Percentiles rank a stretch among this genome's conserved stretches.
These are phyloP conservation scores for Centaurea solstitialis DNA, from an alignment of 129 eudicot genomes.

Conservation along the genomic window DNA sequence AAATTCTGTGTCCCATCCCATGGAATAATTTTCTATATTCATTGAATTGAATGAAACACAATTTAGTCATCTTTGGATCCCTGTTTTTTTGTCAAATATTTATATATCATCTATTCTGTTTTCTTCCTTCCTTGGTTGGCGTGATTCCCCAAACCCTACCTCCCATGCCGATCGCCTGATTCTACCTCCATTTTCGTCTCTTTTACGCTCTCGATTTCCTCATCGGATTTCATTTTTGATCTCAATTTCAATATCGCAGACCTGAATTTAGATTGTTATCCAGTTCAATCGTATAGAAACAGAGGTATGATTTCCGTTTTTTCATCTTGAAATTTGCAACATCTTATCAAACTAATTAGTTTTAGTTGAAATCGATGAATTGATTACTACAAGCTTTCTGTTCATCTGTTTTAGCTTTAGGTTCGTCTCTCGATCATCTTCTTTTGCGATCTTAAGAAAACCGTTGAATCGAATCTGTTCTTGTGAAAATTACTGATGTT, in stretches of 20 bases:
- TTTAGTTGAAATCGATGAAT: constrained; percentile 10
- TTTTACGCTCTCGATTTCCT: neutral
- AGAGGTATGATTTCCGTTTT: constrained; percentile 11
- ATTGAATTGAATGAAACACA: constrained; percentile 10
- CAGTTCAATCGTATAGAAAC: neutral
- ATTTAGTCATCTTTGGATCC: constrained; percentile 1
- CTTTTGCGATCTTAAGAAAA: neutral
- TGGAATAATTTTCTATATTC: neutral
- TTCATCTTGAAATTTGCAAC: neutral
- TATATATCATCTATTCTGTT: neutral
- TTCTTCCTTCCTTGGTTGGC: neutral
- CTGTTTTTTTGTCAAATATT: neutral
- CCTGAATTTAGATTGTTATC: constrained; percentile 9
- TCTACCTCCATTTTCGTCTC: no score
- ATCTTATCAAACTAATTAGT: neutral
- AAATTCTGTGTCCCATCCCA: constrained; percentile 5
- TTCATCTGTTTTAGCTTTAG: neutral
- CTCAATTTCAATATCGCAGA: neutral
- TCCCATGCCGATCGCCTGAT: constrained; percentile 8
- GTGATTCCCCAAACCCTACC: constrained; percentile 18
- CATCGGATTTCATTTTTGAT: neutral
- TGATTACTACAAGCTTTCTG: neutral
- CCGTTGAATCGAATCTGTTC: neutral
- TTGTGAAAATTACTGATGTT: constrained; percentile 2
- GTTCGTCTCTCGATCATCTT: neutral